These are phyloP conservation scores for Debaryomyces nepalensis DNA, from an alignment of 1,139 yeast species.

Conservation along the genomic window DNA sequence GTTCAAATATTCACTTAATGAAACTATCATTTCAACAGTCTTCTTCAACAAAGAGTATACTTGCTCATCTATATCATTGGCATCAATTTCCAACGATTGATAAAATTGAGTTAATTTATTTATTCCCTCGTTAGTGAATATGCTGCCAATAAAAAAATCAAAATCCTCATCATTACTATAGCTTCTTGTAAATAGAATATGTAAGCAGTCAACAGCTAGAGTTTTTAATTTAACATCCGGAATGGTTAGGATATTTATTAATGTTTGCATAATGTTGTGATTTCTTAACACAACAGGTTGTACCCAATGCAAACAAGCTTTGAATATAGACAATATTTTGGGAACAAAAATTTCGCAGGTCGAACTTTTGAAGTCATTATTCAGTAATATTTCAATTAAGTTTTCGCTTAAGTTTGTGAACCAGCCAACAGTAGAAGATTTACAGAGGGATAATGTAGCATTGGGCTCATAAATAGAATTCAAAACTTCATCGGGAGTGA, in stretches of 20 bases:
- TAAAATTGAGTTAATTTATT: conserved; percentile 68
- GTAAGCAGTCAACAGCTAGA: conserved; percentile 88
- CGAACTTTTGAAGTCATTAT: conserved; percentile 40
- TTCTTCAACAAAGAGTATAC: conserved; percentile 83
- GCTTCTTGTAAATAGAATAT: conserved; percentile 83
- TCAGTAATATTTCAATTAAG: conserved; percentile 55
- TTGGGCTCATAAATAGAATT: conserved; percentile 73
- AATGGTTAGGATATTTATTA: conserved; percentile 61
- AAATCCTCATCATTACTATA: conserved; percentile 75
- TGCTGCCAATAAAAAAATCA: conserved; percentile 76
- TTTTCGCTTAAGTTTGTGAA: conserved; percentile 73
- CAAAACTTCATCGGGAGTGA: conserved; percentile 72
- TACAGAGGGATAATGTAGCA: conserved; percentile 61
- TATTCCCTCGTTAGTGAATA: conserved; percentile 75
- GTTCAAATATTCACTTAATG: conserved; percentile 77
- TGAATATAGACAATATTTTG: conserved; percentile 78
- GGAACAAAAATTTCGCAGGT: conserved; percentile 56
- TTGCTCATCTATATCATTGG: conserved; percentile 78
- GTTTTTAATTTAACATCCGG: conserved; percentile 73
- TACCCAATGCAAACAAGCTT: conserved; percentile 91
- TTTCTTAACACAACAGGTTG: conserved; percentile 73
- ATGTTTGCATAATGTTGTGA: conserved; percentile 69
- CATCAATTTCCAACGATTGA: conserved; percentile 62
- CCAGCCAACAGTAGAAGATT: conserved; percentile 84
- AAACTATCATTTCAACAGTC: conserved; percentile 91